Base-by-base conservation (phyloP, 192 early-diverging fungal genomes). In the Coemansia sp. region DNA sequence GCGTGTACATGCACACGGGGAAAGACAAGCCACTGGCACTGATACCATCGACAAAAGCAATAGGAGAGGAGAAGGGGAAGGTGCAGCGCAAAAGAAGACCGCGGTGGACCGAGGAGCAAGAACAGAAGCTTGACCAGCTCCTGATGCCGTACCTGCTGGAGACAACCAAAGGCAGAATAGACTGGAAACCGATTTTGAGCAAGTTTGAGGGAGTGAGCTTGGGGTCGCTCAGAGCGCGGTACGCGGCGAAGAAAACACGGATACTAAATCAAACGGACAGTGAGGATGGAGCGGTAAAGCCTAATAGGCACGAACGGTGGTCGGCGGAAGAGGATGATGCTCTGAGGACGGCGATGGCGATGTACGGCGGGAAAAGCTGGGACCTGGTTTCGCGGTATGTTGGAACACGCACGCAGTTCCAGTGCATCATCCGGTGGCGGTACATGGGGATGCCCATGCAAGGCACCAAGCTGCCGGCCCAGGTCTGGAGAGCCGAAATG, bases 291-390 rank as follows among this genome's bases (percentile, higher is more conserved):
- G 13, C 1, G 13, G 33, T 4, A 41, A 41, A 50, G 22, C 22
- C 47, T 25, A 14, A 2, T 2, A 14, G 2, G 15, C 0, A 0
- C 0, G 25, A 0, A 8, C 50, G 44, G 44, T 75, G 74, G 74
- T 48, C 74, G 19, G 25, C 45, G 1, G 55, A 62, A 17, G 74
- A 75, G 50, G 74, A 75, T 56, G 67, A 75, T 28, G 42, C 74
- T 15, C 45, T 75, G 48, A 31, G 50, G 7, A 75, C 67, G 6
- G 74, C 60, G 11, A 63, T 75, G 11, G 64, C 44, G 2, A 61
- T 75, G 19, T 75, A 70, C 50, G 64, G 64, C 1, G 56, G 25
- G 9, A 34, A 29, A 3, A 65, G 59, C 27, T 75, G 74, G 74
- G 14, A 23, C 17, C 17, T 63, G 27, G 33, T 67, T 6, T 30